A percentile compares a stretch with the other conserved stretches of the same genome.
Conservation (phyloP, 306 rosid species). For the Chamaecrista fasciculata region DNA sequence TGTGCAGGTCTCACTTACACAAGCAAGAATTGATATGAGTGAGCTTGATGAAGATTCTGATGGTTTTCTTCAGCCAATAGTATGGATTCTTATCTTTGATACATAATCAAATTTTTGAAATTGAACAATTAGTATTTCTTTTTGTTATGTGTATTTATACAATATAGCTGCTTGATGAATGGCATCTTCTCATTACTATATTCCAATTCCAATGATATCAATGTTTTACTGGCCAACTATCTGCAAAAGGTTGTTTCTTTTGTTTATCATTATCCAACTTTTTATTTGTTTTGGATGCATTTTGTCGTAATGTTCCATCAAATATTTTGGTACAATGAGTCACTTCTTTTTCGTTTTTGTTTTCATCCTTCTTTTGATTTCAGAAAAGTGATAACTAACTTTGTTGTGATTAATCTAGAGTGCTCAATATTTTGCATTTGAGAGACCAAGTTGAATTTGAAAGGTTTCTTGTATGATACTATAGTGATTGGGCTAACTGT, state of each 20-base stretch:
- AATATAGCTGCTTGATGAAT: conserved; percentile 3
- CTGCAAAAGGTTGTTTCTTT: background rate
- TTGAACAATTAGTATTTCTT: conserved; percentile 5
- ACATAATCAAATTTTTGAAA: conserved; percentile 25
- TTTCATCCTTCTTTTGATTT: background rate
- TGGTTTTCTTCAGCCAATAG: conserved; percentile 91
- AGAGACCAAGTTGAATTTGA: conserved; percentile 1
- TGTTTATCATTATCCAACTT: background rate
- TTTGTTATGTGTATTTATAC: background rate
- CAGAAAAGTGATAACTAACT: conserved; percentile 7
- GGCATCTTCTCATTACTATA: background rate
- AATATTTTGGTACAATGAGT: background rate
- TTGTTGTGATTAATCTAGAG: conserved; percentile 14
- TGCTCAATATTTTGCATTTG: conserved; percentile 17
- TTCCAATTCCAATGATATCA: background rate
- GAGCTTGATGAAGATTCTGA: conserved; percentile 98
- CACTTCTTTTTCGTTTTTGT: background rate
- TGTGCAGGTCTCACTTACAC: conserved; percentile 94
- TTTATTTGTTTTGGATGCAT: conserved; percentile 4
- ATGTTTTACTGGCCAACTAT: background rate
- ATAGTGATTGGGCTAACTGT: conserved; percentile 15
- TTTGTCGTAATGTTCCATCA: background rate
- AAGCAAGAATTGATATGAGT: conserved; percentile 98
- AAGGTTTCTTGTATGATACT: background rate
- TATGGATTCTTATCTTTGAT: conserved; percentile 44